These are phyloP conservation scores for Epichloe uncinata DNA, from an alignment of 2,329 filamentous ascomycete species.

Conservation along the genomic window DNA sequence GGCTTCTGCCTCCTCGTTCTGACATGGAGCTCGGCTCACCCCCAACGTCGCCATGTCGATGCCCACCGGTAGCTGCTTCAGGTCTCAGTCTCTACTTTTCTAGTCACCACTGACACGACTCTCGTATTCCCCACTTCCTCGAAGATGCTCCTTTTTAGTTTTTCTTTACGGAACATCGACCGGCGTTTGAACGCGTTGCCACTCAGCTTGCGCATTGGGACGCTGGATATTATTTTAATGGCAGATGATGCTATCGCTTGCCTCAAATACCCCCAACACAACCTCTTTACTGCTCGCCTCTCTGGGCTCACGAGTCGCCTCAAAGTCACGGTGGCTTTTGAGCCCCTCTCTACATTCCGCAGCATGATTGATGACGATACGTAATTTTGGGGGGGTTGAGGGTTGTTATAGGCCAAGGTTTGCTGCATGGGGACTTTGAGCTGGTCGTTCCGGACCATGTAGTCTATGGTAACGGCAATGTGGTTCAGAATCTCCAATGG, in stretches of 20 bases:
- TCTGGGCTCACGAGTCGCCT: conserved; percentile 3
- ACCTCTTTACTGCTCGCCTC: conserved; percentile 8
- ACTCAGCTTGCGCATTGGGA: conserved; percentile 4
- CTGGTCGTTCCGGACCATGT: conserved; percentile 40
- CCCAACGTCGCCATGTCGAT: neutral
- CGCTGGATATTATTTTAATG: conserved; percentile 9
- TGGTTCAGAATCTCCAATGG: conserved; percentile 70
- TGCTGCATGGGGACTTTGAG: conserved; percentile 45
- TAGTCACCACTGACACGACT: conserved; percentile 12
- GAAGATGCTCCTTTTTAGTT: conserved; percentile 7
- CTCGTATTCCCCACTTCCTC: conserved; percentile 3
- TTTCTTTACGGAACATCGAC: neutral
- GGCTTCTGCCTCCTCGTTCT: neutral
- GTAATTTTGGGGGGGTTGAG: too few relatives aligned
- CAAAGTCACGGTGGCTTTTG: conserved; percentile 4
- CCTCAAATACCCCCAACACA: conserved; percentile 9
- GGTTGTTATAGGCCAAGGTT: conserved; percentile 44
- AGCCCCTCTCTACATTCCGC: conserved; percentile 8
- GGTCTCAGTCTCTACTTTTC: conserved; percentile 15
- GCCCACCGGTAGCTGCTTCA: neutral
- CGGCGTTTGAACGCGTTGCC: neutral
- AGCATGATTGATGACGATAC: conserved; percentile 12
- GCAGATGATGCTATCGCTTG: conserved; percentile 9
- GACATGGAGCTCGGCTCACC: neutral
- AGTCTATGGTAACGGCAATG: conserved; percentile 52